Conservation (phyloP, 2,329 filamentous ascomycete species). For the Clonostachys solani region DNA sequence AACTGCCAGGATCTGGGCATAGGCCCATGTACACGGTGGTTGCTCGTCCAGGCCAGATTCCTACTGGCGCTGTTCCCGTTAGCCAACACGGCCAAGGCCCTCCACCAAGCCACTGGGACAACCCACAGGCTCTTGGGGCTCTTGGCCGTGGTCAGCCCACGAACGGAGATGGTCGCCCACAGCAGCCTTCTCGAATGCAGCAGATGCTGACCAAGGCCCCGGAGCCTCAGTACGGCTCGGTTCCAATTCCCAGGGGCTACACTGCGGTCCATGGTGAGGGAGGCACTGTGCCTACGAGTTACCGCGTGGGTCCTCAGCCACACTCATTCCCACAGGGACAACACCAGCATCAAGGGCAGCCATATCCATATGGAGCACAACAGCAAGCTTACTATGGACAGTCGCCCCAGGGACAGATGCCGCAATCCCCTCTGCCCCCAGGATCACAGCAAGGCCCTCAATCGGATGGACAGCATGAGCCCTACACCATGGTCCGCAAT, state of each 20-base stretch:
- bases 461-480: no score
- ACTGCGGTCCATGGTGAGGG: conserved; percentile 29
- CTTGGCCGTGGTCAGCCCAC: neutral
- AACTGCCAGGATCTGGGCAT: neutral
- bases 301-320: conserved; percentile 13
- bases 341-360: conserved; percentile 3
- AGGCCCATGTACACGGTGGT: neutral
- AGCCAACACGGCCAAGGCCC: neutral
- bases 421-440: no score
- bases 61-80: no score
- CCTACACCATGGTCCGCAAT: no score
- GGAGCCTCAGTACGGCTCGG: conserved; percentile 27
- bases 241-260: conserved; percentile 31
- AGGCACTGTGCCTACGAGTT: conserved; percentile 16
- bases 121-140: neutral
- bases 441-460: no score
- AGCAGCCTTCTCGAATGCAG: conserved; percentile 4
- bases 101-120: neutral
- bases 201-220: conserved; percentile 2
- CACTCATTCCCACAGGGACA: conserved; percentile 7
- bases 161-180: neutral
- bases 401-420: neutral
- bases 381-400: conserved; percentile 5
- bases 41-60: no score
- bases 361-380: conserved; percentile 3